These are phyloP conservation scores for Mycena vitilis DNA, from an alignment of 768 basidiomycete genomes.

Conservation along the genomic window DNA sequence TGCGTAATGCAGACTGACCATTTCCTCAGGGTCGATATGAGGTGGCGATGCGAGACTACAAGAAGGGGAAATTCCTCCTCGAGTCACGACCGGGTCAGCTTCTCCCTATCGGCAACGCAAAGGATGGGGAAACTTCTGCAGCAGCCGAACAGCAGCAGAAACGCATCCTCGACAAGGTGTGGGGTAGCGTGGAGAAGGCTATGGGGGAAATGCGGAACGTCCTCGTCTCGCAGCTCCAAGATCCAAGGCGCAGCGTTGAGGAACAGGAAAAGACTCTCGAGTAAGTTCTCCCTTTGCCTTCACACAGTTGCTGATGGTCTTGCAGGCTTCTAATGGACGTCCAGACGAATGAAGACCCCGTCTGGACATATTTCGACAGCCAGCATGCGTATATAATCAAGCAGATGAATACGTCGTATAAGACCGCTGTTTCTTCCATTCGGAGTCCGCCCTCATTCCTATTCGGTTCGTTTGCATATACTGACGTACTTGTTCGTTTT, in stretches of 20 bases:
- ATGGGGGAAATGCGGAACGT: conserved; percentile 91
- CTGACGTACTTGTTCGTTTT: conserved; percentile 9
- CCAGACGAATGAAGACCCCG: conserved; percentile 87
- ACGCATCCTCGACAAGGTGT: conserved; percentile 95
- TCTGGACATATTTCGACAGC: conserved; percentile 96
- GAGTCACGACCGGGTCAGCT: conserved; percentile 91
- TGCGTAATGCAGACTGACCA: no score
- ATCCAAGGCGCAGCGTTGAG: conserved; percentile 82
- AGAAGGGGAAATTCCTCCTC: conserved; percentile 93
- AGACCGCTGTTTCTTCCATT: conserved; percentile 61
- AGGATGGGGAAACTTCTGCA: conserved; percentile 62
- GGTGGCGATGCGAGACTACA: conserved; percentile 93
- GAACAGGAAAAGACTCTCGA: conserved; percentile 98
- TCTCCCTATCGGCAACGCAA: conserved; percentile 72
- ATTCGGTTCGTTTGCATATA: conserved; percentile 13
- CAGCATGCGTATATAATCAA: conserved; percentile 90
- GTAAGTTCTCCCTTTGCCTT: conserved; percentile 57
- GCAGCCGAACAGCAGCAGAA: conserved; percentile 83
- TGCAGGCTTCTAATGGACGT: conserved; percentile 88
- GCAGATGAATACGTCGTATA: conserved; percentile 75
- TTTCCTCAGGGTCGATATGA: conserved; percentile 79
- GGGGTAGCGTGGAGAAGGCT: conserved; percentile 93
- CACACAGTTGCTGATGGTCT: conserved; percentile 21
- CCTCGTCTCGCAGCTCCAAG: conserved; percentile 82
- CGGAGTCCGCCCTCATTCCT: conserved; percentile 53